Evolutionary conservation across 192 early-diverging fungal genomes (phyloP), one percentile per base, ranked within the genome.

Genomic region (Entomortierella chlamydospora): DNA sequence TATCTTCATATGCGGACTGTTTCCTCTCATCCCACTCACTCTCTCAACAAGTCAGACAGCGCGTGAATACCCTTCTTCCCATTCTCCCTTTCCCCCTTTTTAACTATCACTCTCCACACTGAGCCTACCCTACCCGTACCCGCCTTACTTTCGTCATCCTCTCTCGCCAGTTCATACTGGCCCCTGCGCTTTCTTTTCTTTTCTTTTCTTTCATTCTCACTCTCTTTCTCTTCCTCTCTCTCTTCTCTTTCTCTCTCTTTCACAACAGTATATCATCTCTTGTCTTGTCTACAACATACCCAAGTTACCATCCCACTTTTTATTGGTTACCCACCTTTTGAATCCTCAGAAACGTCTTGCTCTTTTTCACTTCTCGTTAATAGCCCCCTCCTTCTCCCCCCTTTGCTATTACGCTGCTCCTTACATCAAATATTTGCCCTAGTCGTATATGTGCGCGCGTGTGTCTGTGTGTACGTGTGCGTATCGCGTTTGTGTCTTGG

Each of bases 391-490:
- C 39, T 13, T 41, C 13, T 41, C 13, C 45, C 45, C 15, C 15
- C 45, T 12, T 20, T 47, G 45, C 15, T 15, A 47, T 20, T 15
- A 47, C 20, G 15, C 15, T 47, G 45, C 43, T 37, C 10, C 34
- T 37, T 37, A 37, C 10, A 37, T 37, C 34, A n/a, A 37, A 10
- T 10, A 37, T 7, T 37, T 10, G 10, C 10, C 10, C 34, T 37
- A 37, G 23, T 57, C n/a, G n/a, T n/a, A n/a, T 43, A 53, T 67
- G 31, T 23, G 52, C 45, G 54, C 20, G 41, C 47, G 42, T 42
- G 64, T 67, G 54, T 29, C 23, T 20, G 53, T n/a, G 39, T 43
- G 37, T 43, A 25, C 18, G 57, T 59, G 57, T 39, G n/a, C n/a
- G n/a, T n/a, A n/a, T n/a, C n/a, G n/a, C n/a, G n/a, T n/a, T n/a